Evolutionary conservation across 345 rosid species (phyloP).

Genomic region (Populus davidiana): DNA sequence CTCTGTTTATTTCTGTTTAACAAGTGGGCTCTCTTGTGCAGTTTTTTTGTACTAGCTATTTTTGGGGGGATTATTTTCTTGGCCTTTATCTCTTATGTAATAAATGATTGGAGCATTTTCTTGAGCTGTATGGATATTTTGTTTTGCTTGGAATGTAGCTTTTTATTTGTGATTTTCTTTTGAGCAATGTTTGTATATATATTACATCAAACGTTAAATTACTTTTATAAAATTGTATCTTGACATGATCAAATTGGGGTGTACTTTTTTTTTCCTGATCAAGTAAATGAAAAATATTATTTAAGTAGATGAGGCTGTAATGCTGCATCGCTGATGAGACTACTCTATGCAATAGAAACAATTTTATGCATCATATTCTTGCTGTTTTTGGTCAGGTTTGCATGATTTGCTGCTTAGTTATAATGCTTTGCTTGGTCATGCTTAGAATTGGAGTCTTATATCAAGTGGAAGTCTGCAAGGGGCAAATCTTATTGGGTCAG

Average conservation of each 20-base stretch:
- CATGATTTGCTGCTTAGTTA: neutral
- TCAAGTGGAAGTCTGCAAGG: neutral
- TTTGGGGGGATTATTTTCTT: neutral
- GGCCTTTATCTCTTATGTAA: neutral
- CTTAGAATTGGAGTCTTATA: neutral
- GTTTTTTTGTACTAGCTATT: neutral
- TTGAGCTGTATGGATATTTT: neutral
- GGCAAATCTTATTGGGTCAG: neutral
- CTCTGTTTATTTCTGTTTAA: too few species aligned
- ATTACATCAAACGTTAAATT: neutral
- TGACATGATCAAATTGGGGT: too few species aligned
- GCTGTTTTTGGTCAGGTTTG: neutral
- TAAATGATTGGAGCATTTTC: neutral
- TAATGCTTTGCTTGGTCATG: neutral
- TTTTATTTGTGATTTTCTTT: neutral
- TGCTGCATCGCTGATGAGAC: too few species aligned
- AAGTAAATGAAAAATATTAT: neutral
- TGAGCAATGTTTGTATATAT: neutral
- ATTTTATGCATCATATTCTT: neutral
- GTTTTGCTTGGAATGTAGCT: neutral
- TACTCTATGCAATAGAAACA: too few species aligned
- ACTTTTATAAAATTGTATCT: too few species aligned
- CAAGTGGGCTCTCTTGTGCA: too few species aligned
- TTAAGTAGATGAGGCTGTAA: too few species aligned
- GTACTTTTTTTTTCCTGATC: too few species aligned